Conservation (phyloP, 306 rosid species). For the Gastrolobium bilobum region DNA sequence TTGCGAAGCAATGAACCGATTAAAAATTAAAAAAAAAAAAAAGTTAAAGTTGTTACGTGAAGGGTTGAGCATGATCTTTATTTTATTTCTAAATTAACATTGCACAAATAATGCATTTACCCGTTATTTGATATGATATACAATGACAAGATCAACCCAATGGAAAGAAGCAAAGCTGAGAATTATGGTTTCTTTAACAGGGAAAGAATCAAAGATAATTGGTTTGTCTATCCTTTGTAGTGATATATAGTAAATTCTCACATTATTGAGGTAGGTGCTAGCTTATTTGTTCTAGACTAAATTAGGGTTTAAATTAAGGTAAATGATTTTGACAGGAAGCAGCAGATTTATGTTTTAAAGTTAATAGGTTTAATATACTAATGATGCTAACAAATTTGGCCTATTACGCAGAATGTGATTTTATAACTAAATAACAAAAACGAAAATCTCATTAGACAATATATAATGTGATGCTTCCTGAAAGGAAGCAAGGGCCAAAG, state of each 20-base stretch:
- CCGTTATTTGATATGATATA: neutral
- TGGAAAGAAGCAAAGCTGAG: neutral
- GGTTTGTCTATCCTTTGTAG: neutral
- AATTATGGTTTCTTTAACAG: constrained; percentile 6
- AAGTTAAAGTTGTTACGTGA: neutral
- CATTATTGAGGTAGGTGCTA: neutral
- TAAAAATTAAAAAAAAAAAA: neutral
- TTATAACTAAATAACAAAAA: constrained; percentile 15
- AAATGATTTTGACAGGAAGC: constrained; percentile 39
- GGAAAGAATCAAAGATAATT: constrained; percentile 35
- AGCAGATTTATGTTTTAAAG: constrained; percentile 14
- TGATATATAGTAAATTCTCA: constrained; percentile 8
- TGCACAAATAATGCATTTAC: neutral
- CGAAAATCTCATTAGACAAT: neutral
- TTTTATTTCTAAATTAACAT: neutral
- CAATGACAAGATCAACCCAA: neutral
- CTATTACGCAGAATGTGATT: constrained; percentile 33
- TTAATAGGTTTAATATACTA: constrained; percentile 7
- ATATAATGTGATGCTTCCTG: constrained; percentile 48
- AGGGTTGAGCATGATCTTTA: neutral
- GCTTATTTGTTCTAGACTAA: constrained; percentile 22
- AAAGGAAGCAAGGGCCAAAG: constrained; percentile 55
- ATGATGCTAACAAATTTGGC: constrained; percentile 30
- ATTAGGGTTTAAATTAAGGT: constrained; percentile 25
- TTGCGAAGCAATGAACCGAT: too few relatives aligned